Conservation (phyloP, 2,329 filamentous ascomycete genomes). For the Metarhizium anisopliae region DNA sequence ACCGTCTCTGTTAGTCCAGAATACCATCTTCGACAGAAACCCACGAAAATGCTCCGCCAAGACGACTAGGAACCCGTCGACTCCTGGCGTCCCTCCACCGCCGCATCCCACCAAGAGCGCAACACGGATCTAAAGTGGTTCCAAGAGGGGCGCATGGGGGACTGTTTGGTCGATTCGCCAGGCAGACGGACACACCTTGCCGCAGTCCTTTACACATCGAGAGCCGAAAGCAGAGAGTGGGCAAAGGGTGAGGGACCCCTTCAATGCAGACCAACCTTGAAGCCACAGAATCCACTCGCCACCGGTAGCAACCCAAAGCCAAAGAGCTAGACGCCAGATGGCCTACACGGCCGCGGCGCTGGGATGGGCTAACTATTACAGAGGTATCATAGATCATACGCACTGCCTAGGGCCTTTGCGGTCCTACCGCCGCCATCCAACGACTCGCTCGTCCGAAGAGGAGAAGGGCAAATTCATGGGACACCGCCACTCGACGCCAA, state of each 20-base stretch:
- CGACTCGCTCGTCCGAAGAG: neutral
- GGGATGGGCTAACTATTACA: no score
- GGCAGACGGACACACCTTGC: no score
- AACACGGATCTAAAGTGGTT: neutral
- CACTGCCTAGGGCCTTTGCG: neutral
- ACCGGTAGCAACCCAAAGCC: neutral
- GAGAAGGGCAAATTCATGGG: neutral
- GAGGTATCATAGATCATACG: no score
- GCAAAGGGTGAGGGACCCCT: neutral
- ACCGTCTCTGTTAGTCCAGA: neutral
- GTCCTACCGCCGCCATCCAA: neutral
- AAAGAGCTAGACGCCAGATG: neutral
- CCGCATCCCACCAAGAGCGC: neutral
- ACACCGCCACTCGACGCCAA: neutral
- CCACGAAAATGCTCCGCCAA: neutral
- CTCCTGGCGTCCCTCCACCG: neutral
- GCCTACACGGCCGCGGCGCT: no score
- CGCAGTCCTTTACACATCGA: no score
- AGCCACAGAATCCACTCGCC: neutral
- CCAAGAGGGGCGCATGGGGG: neutral
- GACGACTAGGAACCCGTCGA: neutral
- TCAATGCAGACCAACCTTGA: neutral
- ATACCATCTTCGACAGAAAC: neutral
- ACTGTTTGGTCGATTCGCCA: neutral
- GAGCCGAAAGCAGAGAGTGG: no score